These are phyloP conservation scores for Chytriomyces sp. DNA, from an alignment of 192 early-diverging fungal species.

Conservation along the genomic window DNA sequence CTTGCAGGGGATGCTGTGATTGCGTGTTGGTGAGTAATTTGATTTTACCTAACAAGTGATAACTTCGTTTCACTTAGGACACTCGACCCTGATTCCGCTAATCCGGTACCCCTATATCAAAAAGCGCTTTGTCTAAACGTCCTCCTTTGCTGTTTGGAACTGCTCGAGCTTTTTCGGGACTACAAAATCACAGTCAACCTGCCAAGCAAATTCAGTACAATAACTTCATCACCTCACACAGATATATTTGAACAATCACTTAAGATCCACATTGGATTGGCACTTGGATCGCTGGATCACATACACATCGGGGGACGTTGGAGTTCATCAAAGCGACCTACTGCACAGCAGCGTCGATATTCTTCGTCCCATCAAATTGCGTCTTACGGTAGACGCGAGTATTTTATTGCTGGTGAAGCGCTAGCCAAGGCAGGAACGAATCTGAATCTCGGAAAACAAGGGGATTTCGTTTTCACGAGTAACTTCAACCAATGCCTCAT, in stretches of 20 bases:
- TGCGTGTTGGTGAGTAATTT: neutral
- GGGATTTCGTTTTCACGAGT: constrained; percentile 13
- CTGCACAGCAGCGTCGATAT: neutral
- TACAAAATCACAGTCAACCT: neutral
- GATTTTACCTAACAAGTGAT: too few species aligned
- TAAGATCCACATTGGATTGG: constrained; percentile 33
- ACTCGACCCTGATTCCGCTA: neutral
- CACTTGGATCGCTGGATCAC: constrained; percentile 1
- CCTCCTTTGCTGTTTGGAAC: neutral
- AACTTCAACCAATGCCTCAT: neutral
- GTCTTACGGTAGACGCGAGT: constrained; percentile 10
- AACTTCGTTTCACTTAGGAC: too few species aligned
- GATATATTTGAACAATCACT: constrained; percentile 2
- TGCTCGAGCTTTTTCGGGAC: neutral
- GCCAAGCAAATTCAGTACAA: neutral
- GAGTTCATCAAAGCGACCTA: neutral
- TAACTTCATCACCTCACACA: neutral
- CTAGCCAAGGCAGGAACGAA: constrained; percentile 1
- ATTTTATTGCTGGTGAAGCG: constrained; percentile 32
- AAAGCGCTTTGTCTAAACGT: neutral
- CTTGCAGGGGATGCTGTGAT: constrained; percentile 33
- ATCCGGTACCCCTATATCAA: neutral
- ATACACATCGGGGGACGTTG: constrained; percentile 12
- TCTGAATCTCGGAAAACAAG: constrained; percentile 14
- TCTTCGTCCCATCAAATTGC: neutral